Evolutionary conservation across 148 eudicot species (phyloP).

Genomic region (Salicornia ramosissima): DNA sequence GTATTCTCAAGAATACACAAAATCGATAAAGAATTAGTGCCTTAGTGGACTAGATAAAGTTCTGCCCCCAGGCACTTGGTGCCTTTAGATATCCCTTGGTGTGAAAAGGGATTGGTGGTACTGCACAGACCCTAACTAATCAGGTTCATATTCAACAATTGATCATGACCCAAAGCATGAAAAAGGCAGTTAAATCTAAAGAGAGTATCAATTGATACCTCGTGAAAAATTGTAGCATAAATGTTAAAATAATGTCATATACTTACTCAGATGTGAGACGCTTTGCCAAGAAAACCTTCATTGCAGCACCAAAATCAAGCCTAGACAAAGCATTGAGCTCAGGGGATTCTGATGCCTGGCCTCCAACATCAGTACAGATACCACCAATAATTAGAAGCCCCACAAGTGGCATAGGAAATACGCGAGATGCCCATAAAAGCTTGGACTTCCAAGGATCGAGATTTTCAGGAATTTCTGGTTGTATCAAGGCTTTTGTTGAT

Average conservation of each 20-base stretch:
- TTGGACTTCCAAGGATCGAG: constrained; percentile 93
- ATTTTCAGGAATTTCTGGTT: constrained; percentile 57
- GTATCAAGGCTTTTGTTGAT: constrained; percentile 77
- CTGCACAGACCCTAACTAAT: not conserved
- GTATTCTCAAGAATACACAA: not conserved
- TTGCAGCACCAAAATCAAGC: constrained; percentile 86
- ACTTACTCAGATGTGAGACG: constrained; percentile 92
- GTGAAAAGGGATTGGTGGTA: not conserved
- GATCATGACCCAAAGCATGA: not conserved
- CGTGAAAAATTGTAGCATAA: not conserved
- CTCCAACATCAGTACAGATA: constrained; percentile 68
- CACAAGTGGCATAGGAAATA: constrained; percentile 94
- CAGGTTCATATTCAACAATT: not conserved
- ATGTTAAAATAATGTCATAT: not conserved
- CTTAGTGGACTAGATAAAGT: not conserved
- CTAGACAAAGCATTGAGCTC: constrained; percentile 85
- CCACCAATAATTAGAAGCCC: constrained; percentile 80
- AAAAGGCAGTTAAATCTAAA: not conserved
- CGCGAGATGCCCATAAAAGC: constrained; percentile 91
- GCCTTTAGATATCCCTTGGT: not conserved
- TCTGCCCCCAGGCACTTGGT: not conserved
- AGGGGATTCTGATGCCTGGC: constrained; percentile 55
- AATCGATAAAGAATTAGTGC: not conserved
- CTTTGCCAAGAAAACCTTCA: constrained; percentile 92
- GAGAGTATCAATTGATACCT: not conserved